Base-by-base conservation (phyloP, 2,329 filamentous ascomycete genomes). In the Pseudonectria buxi region DNA sequence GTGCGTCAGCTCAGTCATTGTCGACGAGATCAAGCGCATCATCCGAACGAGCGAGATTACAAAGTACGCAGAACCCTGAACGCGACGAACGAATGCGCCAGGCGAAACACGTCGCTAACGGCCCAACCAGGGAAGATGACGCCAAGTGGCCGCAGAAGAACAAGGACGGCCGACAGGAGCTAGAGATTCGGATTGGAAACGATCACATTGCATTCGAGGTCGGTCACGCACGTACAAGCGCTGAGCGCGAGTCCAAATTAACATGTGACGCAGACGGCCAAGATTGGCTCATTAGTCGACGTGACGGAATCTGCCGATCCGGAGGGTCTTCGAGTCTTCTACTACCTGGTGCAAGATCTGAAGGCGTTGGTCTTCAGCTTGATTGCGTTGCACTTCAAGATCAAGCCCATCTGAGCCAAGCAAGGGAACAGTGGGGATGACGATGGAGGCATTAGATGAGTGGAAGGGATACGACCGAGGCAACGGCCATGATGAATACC, bases 131-230 rank as follows among this genome's bases (percentile, higher is more conserved):
- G 69, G 92, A 98, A 79, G 92, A 98, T 58, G 92, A 98, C 61
- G 85, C 81, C 16, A 95, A 95, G 61, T 98, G 92, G 92, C 92
- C 92, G 1, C 87, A 94, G 63, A 98, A 96, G 76, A 98, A 98
- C 69, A 96, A 96, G 67, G 92, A 98, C 54, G 92, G 92, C 25
- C 79, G 90, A 45, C 92, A 98, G 61, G 92, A 98, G 66, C 72
- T 98, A 31, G 92, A 98, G 63, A 95, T 98, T 40, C 77, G 89
- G 32, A 61, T 98, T 37, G 92, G 90, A 28, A 92, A 84, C 54
- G 92, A 98, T 46, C 90, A 96, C 61, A 96, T 98, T 50, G 94
- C 88, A 2, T 98, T 98, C 49, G 92, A 98, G 81, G 89, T 89
- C 62, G 43, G 71, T 54, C 28, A 40, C 14, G 14, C 18, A 7